Evolutionary conservation across 495 filamentous ascomycete species (phyloP).

Genomic region (Rusavskia elegans): DNA sequence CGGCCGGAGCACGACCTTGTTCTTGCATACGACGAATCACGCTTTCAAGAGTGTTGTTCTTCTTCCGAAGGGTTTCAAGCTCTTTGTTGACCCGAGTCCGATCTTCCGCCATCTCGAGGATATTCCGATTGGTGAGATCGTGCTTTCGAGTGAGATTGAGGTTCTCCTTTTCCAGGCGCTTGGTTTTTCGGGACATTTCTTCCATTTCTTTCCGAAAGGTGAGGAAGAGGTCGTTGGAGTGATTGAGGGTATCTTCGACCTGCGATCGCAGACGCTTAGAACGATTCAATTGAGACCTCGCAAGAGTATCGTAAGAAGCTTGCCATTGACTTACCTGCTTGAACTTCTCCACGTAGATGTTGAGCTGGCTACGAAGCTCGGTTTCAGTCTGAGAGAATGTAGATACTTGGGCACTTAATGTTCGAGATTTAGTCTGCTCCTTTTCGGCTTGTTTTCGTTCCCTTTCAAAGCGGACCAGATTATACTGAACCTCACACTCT

Average conservation of each 20-base stretch:
- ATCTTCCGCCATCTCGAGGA: slow-evolving; percentile 96
- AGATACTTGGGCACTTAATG: slow-evolving; percentile 77
- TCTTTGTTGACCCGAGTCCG: slow-evolving; percentile 68
- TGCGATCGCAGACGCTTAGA: slow-evolving; percentile 22
- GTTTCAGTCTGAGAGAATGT: slow-evolving; percentile 94
- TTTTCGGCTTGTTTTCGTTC: slow-evolving; percentile 74
- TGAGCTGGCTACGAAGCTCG: slow-evolving; percentile 84
- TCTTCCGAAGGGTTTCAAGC: slow-evolving; percentile 65
- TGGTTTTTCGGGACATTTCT: slow-evolving; percentile 99
- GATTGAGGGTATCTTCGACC: slow-evolving; percentile 98
- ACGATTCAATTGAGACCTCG: neutral
- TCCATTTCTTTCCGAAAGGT: slow-evolving; percentile 99
- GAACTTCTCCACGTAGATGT: slow-evolving; percentile 98
- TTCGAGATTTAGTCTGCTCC: slow-evolving; percentile 61
- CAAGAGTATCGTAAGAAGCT: neutral
- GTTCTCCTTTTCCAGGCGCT: slow-evolving; percentile 93
- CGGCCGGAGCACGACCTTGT: slow-evolving; percentile 53
- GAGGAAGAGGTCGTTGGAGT: slow-evolving; percentile 94
- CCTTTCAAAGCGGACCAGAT: slow-evolving; percentile 71
- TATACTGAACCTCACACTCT: slow-evolving; percentile 88
- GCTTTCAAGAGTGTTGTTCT: slow-evolving; percentile 81
- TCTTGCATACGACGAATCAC: slow-evolving; percentile 90
- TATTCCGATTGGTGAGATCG: slow-evolving; percentile 84
- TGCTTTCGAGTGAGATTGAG: slow-evolving; percentile 81
- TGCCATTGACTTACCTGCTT: slow-evolving; percentile 63